Conservation (phyloP, 352 stramenopile species). For the Pythium dissimile region DNA sequence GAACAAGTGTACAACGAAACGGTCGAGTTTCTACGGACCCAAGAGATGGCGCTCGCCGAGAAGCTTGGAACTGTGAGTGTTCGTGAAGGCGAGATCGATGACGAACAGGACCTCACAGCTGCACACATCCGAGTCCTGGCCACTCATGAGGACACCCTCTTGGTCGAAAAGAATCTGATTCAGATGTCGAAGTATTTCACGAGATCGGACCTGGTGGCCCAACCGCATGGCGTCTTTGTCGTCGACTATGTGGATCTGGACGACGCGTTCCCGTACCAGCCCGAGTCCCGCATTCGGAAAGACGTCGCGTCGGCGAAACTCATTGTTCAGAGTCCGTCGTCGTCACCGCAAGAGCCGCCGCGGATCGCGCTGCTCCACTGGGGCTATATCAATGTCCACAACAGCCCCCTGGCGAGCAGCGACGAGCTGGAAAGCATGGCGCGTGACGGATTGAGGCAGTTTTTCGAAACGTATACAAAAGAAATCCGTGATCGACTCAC, state of each 20-base stretch:
- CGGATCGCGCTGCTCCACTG: background rate
- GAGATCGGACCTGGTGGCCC: background rate
- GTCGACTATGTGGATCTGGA: constrained; percentile 35
- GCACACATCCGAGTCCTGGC: background rate
- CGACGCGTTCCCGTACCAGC: constrained; percentile 29
- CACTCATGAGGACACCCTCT: background rate
- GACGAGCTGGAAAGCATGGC: background rate
- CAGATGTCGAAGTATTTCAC: constrained; percentile 1
- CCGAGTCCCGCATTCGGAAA: constrained; percentile 25
- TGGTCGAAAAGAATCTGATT: constrained; percentile 4
- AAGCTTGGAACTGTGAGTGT: background rate
- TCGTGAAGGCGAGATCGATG: background rate
- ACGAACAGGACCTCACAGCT: background rate
- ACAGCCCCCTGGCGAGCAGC: background rate
- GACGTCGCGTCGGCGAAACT: constrained; percentile 22
- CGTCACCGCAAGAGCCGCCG: background rate
- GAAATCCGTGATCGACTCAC: background rate
- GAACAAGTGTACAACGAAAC: constrained; percentile 2
- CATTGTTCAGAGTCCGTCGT: background rate
- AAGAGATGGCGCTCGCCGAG: constrained; percentile 1
- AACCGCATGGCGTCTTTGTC: constrained; percentile 13
- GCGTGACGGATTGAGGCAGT: background rate
- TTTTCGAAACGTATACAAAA: background rate
- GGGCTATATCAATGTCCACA: background rate
- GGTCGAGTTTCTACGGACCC: background rate